Percentiles rank a stretch among this genome's conserved stretches.
Evolutionary conservation across 2,329 filamentous ascomycete species (phyloP).

Genomic region (Sporothrix variecibatus): DNA sequence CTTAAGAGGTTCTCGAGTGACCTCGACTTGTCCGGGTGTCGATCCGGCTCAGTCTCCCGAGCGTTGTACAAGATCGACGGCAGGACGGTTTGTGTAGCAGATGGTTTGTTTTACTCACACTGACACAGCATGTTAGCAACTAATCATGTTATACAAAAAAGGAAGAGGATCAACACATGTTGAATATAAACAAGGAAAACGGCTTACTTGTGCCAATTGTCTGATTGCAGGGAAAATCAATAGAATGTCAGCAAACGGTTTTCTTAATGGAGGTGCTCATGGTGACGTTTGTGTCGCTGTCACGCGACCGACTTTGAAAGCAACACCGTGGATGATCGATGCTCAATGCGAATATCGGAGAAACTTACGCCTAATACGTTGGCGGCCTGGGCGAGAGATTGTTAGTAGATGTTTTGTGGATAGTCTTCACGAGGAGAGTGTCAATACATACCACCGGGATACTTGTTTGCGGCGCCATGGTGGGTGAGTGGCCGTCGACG

Average conservation of each 20-base stretch:
- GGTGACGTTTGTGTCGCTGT: neutral
- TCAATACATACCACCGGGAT: conserved; percentile 36
- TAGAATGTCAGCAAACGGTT: neutral
- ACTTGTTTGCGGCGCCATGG: conserved; percentile 37
- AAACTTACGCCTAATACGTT: conserved; percentile 45
- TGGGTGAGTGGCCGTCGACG: neutral
- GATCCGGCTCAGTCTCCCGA: neutral
- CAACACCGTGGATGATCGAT: neutral
- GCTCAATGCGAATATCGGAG: neutral
- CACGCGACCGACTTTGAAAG: neutral
- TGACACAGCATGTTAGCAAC: conserved; percentile 13
- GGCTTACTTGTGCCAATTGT: conserved; percentile 38
- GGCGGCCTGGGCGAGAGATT: conserved; percentile 36
- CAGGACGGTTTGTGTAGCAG: neutral
- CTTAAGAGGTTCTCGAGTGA: neutral
- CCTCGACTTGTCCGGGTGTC: neutral
- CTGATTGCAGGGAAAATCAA: conserved; percentile 26
- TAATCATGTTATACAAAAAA: neutral
- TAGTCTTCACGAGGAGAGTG: neutral
- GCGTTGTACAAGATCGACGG: neutral
- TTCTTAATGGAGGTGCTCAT: neutral
- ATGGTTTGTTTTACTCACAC: conserved; percentile 20
- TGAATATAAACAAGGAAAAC: neutral
- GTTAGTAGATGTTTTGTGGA: neutral
- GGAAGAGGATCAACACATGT: neutral